Conservation (phyloP, 352 stramenopile species). For the Phytophthora cryptogea region DNA sequence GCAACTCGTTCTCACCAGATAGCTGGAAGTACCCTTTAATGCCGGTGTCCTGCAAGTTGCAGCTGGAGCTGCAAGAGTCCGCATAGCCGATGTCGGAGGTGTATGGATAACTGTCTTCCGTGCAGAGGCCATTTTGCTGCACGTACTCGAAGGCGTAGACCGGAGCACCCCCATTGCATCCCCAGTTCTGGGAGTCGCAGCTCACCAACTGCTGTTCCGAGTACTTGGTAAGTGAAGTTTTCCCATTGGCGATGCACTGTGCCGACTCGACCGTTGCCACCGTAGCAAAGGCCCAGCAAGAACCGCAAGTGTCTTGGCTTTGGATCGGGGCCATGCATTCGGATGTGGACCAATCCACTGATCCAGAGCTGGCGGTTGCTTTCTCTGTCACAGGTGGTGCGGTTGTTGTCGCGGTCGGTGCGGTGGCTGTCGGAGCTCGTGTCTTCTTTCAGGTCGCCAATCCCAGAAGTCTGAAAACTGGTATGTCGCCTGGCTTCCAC, state of each 20-base stretch:
- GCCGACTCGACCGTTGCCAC: slow-evolving; percentile 92
- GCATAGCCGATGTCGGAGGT: slow-evolving; percentile 30
- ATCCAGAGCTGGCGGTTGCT: slow-evolving; percentile 19
- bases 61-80: slow-evolving; percentile 30
- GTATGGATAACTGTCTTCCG: slow-evolving; percentile 42
- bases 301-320: slow-evolving; percentile 96
- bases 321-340: slow-evolving; percentile 76
- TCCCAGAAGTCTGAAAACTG: slow-evolving; percentile 33
- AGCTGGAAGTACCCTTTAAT: slow-evolving; percentile 73
- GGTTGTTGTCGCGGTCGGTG: slow-evolving; percentile 12
- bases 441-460: slow-evolving; percentile 20
- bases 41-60: slow-evolving; percentile 36
- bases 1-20: slow-evolving; percentile 28
- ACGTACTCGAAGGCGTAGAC: slow-evolving; percentile 94
- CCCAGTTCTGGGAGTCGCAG: slow-evolving; percentile 88
- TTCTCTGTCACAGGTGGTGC: slow-evolving; percentile 9
- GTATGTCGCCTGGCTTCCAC: slow-evolving; percentile 17
- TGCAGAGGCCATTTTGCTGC: slow-evolving; percentile 83
- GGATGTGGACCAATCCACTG: slow-evolving; percentile 53
- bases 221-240: slow-evolving; percentile 77
- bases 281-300: slow-evolving; percentile 97
- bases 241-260: slow-evolving; percentile 81
- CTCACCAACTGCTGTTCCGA: slow-evolving; percentile 94
- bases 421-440: slow-evolving; percentile 10
- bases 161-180: slow-evolving; percentile 90